A percentile compares a stretch with the other conserved stretches of the same genome.
phyloP scores from a whole-genome alignment of 2,329 filamentous ascomycete species.

The Dothistroma septosporum region DNA sequence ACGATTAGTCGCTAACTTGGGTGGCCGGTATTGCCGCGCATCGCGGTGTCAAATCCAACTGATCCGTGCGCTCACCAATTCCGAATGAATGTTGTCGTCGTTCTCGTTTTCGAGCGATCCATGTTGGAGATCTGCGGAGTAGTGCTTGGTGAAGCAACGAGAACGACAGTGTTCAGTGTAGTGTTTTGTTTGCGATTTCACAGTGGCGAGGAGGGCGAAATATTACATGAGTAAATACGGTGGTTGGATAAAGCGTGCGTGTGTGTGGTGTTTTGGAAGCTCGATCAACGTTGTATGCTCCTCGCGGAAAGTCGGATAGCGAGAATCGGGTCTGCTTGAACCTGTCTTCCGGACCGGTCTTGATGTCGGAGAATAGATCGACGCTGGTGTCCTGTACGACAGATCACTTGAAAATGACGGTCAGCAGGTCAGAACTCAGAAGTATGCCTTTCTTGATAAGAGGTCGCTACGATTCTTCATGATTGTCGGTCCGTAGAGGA shows the following conservation, averaged over 20 bases:
- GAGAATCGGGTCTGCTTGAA: background rate
- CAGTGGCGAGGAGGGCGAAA: too few species aligned
- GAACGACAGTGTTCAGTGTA: background rate
- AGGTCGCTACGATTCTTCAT: background rate
- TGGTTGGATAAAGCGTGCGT: background rate
- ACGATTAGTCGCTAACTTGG: background rate
- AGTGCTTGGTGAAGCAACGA: background rate
- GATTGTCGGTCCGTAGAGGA: background rate
- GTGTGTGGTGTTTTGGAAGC: background rate
- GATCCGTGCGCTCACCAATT: background rate
- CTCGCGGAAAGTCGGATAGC: background rate
- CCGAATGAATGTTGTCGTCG: background rate
- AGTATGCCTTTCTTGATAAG: background rate
- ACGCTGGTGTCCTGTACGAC: background rate
- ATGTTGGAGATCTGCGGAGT: background rate
- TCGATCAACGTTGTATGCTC: background rate
- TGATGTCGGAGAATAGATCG: background rate
- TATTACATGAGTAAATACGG: too few species aligned
- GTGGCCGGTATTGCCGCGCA: background rate
- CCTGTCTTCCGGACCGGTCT: background rate
- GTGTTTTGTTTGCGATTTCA: background rate
- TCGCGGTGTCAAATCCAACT: background rate
- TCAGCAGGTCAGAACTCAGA: too few species aligned
- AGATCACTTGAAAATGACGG: background rate
- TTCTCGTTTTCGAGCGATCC: background rate